Conservation (phyloP, 306 rosid species). For the Lathyrus aphaca region DNA sequence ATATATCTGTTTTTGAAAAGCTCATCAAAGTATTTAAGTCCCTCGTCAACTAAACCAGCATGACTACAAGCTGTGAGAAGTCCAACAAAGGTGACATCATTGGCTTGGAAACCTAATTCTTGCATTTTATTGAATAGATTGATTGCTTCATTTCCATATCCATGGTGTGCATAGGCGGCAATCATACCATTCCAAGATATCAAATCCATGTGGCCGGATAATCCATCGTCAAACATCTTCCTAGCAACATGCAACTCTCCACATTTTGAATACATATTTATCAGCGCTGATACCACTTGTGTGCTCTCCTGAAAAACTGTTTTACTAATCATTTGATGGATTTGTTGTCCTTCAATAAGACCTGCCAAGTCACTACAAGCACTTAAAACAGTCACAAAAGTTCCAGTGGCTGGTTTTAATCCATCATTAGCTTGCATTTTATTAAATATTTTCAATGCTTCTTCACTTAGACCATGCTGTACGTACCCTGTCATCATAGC, state of each 20-base stretch:
- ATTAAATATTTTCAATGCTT: constrained; percentile 45
- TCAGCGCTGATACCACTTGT: constrained; percentile 46
- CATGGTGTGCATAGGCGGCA: constrained; percentile 59
- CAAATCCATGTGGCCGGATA: constrained; percentile 48
- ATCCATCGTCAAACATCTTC: constrained; percentile 53
- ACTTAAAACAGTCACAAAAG: constrained; percentile 54
- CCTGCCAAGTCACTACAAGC: constrained; percentile 61
- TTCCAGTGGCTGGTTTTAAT: constrained; percentile 52
- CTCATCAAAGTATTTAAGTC: constrained; percentile 48
- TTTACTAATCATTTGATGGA: constrained; percentile 55
- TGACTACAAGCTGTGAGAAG: constrained; percentile 60
- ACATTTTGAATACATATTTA: constrained; percentile 58
- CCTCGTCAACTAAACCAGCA: constrained; percentile 54
- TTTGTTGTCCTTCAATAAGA: constrained; percentile 51
- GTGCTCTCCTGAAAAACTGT: constrained; percentile 46
- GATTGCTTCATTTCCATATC: constrained; percentile 50
- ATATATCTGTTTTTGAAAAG: constrained; percentile 40
- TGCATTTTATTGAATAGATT: constrained; percentile 48
- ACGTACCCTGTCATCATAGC: constrained; percentile 60
- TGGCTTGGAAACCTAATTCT: constrained; percentile 43
- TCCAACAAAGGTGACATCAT: constrained; percentile 56
- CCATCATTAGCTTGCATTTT: constrained; percentile 45
- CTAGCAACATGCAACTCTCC: constrained; percentile 52
- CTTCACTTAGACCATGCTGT: constrained; percentile 52
- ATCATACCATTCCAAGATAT: constrained; percentile 61